These are phyloP conservation scores for Meyerozyma sp. DNA, from an alignment of 1,139 yeast species.

Conservation along the genomic window DNA sequence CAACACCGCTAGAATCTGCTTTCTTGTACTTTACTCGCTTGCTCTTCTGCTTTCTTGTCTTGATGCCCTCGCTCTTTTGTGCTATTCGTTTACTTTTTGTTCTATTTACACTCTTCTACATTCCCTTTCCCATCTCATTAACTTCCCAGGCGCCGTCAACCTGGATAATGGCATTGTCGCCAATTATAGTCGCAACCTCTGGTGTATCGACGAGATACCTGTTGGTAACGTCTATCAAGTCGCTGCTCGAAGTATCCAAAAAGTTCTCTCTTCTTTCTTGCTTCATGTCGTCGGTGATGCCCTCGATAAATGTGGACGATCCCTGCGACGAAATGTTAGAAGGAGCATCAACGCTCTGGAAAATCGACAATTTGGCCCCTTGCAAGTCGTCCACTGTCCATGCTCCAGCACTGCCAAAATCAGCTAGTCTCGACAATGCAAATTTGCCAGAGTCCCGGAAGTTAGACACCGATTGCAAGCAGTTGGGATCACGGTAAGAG, in stretches of 20 bases:
- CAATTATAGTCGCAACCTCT: constrained; percentile 46
- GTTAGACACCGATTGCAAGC: constrained; percentile 59
- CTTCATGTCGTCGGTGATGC: constrained; percentile 72
- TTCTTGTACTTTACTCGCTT: too few relatives aligned
- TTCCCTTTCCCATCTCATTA: constrained; percentile 11
- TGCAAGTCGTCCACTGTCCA: constrained; percentile 63
- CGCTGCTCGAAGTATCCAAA: constrained; percentile 57
- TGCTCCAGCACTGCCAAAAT: constrained; percentile 5
- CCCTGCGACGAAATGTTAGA: constrained; percentile 79
- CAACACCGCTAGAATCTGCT: too few relatives aligned
- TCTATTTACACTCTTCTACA: constrained; percentile 3
- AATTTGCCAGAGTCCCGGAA: constrained; percentile 54
- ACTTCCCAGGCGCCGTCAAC: constrained; percentile 30
- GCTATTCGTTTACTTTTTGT: neutral
- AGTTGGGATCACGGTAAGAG: constrained; percentile 92
- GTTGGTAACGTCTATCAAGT: constrained; percentile 58
- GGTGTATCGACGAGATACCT: constrained; percentile 42
- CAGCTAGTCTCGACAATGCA: constrained; percentile 48
- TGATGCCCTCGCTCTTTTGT: too few relatives aligned
- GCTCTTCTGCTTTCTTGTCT: neutral
- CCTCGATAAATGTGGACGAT: constrained; percentile 55
- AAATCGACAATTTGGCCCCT: constrained; percentile 85
- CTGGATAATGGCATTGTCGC: constrained; percentile 36
- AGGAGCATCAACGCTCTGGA: constrained; percentile 92
- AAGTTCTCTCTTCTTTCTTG: constrained; percentile 74